Evolutionary conservation across 176 grass and related monocot species (phyloP), one percentile per base, ranked within the genome.

Genomic region (Oryza officinalis): DNA sequence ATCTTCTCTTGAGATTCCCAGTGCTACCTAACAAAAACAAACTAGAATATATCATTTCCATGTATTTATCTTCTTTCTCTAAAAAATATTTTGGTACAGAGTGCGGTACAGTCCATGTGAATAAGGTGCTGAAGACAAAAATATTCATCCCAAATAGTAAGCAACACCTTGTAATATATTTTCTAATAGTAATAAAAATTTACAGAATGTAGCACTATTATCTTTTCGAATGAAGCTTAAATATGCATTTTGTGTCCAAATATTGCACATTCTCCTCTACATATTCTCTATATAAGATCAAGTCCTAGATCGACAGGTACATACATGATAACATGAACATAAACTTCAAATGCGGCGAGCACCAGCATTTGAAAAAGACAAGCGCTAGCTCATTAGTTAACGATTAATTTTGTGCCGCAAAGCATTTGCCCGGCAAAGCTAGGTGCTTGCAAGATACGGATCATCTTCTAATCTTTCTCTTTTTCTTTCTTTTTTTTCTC

Each of bases 361-460:
- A 64, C 20, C 4, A 35, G 45, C 69, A 57, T 74, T n/a, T 38
- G 43, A 26, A 67, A 74, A 61, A 13, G 49, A 86, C 12, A 59
- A 67, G 61, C 50, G 13, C 8, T 13, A 72, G 70, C 25, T 54
- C 45, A 54, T 54, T 52, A 52, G 12, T 46, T 47, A 14, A 47
- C 45, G 15, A 47, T 47, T 15, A 47, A 47, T 15, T 47, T 15
- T 32, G 46, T 52, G 65, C 32, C 49, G 44, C 23, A 17, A 54
- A 17, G 61, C 57, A 86, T 73, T 65, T 54, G 26, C 85, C 61
- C 60, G 85, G 69, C 85, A 81, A 25, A 28, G 20, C 85, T 25
- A 43, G 69, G 77, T 81, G 85, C 44, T 67, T 15, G 2, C 8
- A 45, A 2, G 76, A 80, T 79, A 60, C 23, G 50, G 50, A 20